phyloP scores from a whole-genome alignment of 805 yeast genomes.

The Kodamaea hsintzibuensis region DNA sequence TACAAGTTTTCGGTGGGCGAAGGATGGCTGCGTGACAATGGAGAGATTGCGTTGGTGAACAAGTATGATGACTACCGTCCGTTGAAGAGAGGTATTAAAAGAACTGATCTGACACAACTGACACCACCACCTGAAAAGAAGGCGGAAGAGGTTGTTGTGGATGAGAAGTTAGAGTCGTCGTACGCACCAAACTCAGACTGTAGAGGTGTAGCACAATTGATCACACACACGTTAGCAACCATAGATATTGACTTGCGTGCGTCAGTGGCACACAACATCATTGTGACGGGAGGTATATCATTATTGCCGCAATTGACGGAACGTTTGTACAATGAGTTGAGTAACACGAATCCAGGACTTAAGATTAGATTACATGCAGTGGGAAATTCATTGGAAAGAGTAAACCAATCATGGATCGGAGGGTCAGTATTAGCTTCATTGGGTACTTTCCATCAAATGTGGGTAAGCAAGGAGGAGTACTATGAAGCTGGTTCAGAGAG shows the following conservation, averaged over 20 bases:
- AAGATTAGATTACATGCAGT: constrained; percentile 82
- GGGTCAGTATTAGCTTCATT: constrained; percentile 85
- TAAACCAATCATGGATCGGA: constrained; percentile 86
- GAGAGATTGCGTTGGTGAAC: constrained; percentile 49
- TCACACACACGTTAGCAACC: constrained; percentile 53
- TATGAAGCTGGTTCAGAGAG: constrained; percentile 87
- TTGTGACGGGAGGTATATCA: constrained; percentile 82
- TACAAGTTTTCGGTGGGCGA: constrained; percentile 33
- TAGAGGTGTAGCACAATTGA: constrained; percentile 60
- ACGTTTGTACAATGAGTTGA: constrained; percentile 69
- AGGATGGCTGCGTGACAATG: constrained; percentile 46
- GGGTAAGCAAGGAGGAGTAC: constrained; percentile 87
- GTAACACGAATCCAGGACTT: constrained; percentile 73
- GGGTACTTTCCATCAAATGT: constrained; percentile 92
- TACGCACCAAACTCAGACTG: constrained; percentile 7
- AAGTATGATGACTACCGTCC: constrained; percentile 70
- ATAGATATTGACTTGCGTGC: constrained; percentile 84
- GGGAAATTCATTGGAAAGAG: constrained; percentile 76
- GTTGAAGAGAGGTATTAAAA: constrained; percentile 54
- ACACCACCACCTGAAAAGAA: constrained; percentile 21
- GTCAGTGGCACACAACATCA: constrained; percentile 83
- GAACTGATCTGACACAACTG: constrained; percentile 39
- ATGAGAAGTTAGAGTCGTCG: constrained; percentile 4
- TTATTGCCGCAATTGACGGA: constrained; percentile 81
- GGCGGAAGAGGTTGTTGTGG: constrained; percentile 7